phyloP scores from a whole-genome alignment of 345 rosid genomes.

The Hibiscus tridactylites region DNA sequence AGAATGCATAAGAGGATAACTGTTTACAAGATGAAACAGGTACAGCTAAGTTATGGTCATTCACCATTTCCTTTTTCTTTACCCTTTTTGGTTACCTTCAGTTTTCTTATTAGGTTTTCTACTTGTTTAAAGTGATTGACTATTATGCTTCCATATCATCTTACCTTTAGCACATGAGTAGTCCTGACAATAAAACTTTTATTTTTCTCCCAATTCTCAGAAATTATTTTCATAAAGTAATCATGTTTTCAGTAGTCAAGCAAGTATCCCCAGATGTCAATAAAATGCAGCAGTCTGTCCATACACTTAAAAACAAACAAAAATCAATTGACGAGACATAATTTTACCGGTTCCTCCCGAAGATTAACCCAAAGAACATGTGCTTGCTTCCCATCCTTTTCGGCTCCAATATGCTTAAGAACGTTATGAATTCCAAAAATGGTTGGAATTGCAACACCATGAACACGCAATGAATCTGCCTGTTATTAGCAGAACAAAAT shows the following conservation, averaged over 20 bases:
- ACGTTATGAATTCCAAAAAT: constrained; percentile 78
- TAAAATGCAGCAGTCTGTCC: no score
- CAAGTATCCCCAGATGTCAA: not conserved
- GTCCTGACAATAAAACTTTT: not conserved
- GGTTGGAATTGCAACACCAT: constrained; percentile 94
- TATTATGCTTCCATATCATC: not conserved
- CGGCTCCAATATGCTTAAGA: constrained; percentile 74
- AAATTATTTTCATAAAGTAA: not conserved
- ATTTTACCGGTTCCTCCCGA: constrained; percentile 88
- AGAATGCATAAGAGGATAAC: not conserved
- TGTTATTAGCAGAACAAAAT: constrained; percentile 19
- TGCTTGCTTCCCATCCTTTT: constrained; percentile 47
- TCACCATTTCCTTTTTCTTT: not conserved
- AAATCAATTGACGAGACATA: not conserved
- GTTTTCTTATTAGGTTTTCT: not conserved
- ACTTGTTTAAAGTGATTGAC: not conserved
- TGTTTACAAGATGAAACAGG: not conserved
- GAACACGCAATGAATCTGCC: constrained; percentile 79
- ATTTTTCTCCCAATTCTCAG: not conserved
- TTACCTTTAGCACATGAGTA: not conserved
- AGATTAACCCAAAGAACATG: constrained; percentile 88
- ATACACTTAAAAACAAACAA: not conserved
- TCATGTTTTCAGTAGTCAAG: not conserved
- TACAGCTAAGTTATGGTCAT: not conserved
- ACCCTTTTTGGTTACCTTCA: not conserved